Evolutionary conservation across 192 early-diverging fungal genomes (phyloP), one percentile per base, ranked within the genome.

Genomic region (Helicostylum pulchrum): DNA sequence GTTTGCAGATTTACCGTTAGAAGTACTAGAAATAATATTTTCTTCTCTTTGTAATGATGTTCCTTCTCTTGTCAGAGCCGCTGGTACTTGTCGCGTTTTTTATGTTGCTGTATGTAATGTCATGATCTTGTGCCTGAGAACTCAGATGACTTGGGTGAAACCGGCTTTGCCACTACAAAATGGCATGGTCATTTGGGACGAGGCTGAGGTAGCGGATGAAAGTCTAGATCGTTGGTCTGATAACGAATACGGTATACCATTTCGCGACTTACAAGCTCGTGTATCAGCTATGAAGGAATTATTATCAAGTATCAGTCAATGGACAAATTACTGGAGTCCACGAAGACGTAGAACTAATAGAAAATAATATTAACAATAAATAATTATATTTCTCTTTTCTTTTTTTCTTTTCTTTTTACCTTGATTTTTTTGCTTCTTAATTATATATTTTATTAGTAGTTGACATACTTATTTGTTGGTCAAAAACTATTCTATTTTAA

Each of bases 51-150:
- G 21, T 6, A 12, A 44, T 23, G 61, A 57, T 50, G 64, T 53
- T 14, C 14, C 17, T 0, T 57, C 53, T 42, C 53, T 70, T 4
- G 68, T 70, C 11, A 42, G 12, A 21, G 14, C 54, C 3, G 43
- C 68, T 17, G 36, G 68, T 1, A 42, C 42, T 5, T 64, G 61
- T 8, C 47, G 61, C 11, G 6, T 64, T 11, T 70, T 57, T 34
- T 70, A 70, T 53, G 57, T 63, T 14, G 53, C 61, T 12, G 54
- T 47, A 14, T 70, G 68, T 42, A 46, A 63, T 39, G 46, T 70
- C 4, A 15, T 70, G 31, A 30, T 56, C 3, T 30, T 19, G 17
- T 48, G 62, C 8, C 23, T 70, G 19, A 52, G 61, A 10, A 47
- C 15, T 15, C 45, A 62, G 12, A 70, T 64, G 54, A 20, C 45